Evolutionary conservation across 306 rosid genomes (phyloP), one percentile per base, ranked within the genome.

Genomic region (Cucumis melo): DNA sequence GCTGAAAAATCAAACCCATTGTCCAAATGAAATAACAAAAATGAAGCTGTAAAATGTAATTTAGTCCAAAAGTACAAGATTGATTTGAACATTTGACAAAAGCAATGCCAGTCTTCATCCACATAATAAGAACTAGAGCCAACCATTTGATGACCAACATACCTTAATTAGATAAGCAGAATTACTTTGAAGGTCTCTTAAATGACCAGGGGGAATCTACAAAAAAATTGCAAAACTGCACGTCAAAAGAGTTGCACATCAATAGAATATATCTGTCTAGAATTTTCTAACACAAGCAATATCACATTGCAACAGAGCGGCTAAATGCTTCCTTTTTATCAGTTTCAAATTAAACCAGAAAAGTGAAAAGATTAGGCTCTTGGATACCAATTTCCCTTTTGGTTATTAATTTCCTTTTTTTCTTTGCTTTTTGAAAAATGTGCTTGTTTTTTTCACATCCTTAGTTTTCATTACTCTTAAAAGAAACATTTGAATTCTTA

Each of bases 151-250:
- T 77, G 73, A 74, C 75, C 70, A 12, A 79, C 78, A 58, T 88
- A 94, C 99, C 97, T 92, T 94, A 62, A 94, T 87, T 81, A 89
- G 78, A 79, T 89, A 94, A 21, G 86, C 93, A 19, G 89, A 91
- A 82, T 83, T 78, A 76, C 83, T 36, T 75, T 88, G 92, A 73
- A 88, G 83, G 82, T 90, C 91, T 68, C 86, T 91, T 50, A 78
- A 64, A 63, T 29, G 82, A 81, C 83, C 88, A 42, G 82, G 20
- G 20, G 38, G 36, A 44, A 70, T 82, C 98, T 93, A 91, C 96
- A 90, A 91, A 91, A 91, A 78, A 88, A 88, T 83, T 81, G 91
- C 92, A 91, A 91, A 85, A 91, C 90, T 90, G 88, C 89, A 89
- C 81, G 98, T 93, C 98, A 93, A 88, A 88, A 81, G 54, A 85